Evolutionary conservation across 768 basidiomycete species (phyloP).

Genomic region (Russula vinacea): DNA sequence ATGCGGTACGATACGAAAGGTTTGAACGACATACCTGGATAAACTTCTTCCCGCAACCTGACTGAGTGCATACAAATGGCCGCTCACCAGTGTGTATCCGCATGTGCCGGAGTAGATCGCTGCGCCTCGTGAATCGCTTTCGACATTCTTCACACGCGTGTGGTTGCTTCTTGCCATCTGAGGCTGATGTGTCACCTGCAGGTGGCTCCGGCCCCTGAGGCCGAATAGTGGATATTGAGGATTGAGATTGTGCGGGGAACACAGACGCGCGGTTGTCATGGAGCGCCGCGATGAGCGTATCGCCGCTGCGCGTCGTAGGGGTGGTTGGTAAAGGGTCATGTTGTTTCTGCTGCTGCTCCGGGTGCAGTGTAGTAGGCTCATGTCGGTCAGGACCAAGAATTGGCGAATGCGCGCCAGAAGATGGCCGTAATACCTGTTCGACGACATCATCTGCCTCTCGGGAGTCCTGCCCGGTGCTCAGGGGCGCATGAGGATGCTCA

Average conservation of each 20-base stretch:
- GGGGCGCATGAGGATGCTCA: constrained; percentile 47
- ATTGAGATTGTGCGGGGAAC: constrained; percentile 10
- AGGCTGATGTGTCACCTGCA: constrained; percentile 30
- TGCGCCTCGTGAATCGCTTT: constrained; percentile 79
- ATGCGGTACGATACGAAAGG: constrained; percentile 17
- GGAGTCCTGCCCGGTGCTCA: constrained; percentile 6
- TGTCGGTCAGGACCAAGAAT: constrained; percentile 15
- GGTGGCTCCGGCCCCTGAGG: constrained; percentile 29
- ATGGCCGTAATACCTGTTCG: constrained; percentile 21
- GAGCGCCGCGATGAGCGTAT: constrained; percentile 15
- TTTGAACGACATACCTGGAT: constrained; percentile 62
- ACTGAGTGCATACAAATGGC: constrained; percentile 70
- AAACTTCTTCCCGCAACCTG: constrained; percentile 83
- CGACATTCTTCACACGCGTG: constrained; percentile 74
- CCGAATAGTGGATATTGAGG: constrained; percentile 19
- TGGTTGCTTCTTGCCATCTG: constrained; percentile 37
- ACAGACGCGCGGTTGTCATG: constrained; percentile 13
- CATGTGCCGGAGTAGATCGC: constrained; percentile 81
- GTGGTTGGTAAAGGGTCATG: constrained; percentile 9
- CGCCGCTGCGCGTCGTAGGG: background rate
- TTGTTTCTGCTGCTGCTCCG: constrained; percentile 18
- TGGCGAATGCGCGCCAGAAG: constrained; percentile 19
- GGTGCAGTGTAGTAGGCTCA: background rate
- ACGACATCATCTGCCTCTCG: constrained; percentile 20
- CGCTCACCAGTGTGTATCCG: constrained; percentile 90